Evolutionary conservation across 805 yeast genomes (phyloP).

Genomic region (Kazachstania bromeliacearum): DNA sequence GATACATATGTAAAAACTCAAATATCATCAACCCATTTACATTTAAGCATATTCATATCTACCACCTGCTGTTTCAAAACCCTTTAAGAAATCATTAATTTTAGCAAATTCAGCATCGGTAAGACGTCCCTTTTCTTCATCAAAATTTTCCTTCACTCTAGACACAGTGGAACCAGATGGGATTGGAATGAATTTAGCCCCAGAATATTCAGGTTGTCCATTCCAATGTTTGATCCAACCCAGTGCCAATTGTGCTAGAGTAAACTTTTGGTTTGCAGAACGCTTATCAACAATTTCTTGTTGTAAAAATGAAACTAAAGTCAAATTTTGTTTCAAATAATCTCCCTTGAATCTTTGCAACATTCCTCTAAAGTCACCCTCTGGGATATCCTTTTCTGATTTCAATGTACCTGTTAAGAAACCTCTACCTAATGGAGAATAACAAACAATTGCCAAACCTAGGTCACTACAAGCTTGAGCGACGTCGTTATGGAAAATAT

Average conservation of each 20-base stretch:
- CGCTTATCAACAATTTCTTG: constrained; percentile 37
- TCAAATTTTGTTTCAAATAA: constrained; percentile 43
- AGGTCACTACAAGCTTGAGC: constrained; percentile 48
- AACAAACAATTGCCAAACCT: constrained; percentile 61
- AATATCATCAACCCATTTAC: too few species aligned
- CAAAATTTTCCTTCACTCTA: constrained; percentile 55
- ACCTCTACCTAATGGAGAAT: constrained; percentile 80
- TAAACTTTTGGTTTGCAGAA: constrained; percentile 38
- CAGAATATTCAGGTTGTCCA: constrained; percentile 26
- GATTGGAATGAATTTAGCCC: constrained; percentile 59
- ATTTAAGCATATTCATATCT: constrained; percentile 35
- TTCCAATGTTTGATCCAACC: constrained; percentile 50
- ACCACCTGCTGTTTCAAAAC: constrained; percentile 43
- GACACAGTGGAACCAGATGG: constrained; percentile 61
- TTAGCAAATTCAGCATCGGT: constrained; percentile 48
- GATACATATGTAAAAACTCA: too few species aligned
- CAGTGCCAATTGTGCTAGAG: constrained; percentile 61
- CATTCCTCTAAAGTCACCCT: constrained; percentile 43
- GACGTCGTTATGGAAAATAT: constrained; percentile 53
- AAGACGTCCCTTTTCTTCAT: constrained; percentile 32
- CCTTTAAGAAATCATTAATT: constrained; percentile 38
- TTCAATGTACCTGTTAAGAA: constrained; percentile 55
- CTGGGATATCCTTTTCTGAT: constrained; percentile 38
- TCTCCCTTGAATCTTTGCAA: constrained; percentile 55
- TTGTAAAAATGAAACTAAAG: constrained; percentile 40